A percentile compares a stretch with the other conserved stretches of the same genome.
Evolutionary conservation across 345 rosid species (phyloP).

Genomic region (Lepidium africanum): DNA sequence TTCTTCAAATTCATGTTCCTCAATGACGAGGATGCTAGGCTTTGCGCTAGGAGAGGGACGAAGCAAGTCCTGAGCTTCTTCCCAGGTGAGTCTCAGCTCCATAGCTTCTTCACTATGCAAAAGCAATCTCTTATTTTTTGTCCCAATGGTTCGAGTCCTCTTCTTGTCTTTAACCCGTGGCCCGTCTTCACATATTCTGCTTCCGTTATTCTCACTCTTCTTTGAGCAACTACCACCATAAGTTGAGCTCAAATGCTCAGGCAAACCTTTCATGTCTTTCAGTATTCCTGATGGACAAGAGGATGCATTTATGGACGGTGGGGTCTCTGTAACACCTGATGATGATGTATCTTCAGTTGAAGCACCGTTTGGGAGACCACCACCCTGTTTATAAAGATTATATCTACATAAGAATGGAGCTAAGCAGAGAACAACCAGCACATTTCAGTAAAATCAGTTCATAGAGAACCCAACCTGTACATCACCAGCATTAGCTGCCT

Average conservation of each 20-base stretch:
- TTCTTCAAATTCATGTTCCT: conserved; percentile 84
- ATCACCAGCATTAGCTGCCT: conserved; percentile 44
- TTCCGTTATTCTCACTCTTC: conserved; percentile 40
- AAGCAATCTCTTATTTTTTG: conserved; percentile 64
- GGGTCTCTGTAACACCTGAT: conserved; percentile 41
- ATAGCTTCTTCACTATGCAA: conserved; percentile 60
- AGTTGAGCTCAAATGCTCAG: conserved; percentile 36
- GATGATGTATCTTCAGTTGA: conserved; percentile 43
- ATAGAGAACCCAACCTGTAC: conserved; percentile 41
- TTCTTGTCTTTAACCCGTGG: conserved; percentile 46
- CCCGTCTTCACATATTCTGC: conserved; percentile 32
- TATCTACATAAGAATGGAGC: neutral
- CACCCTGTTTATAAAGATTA: conserved; percentile 36
- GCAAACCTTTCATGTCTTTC: conserved; percentile 31
- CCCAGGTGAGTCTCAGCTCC: conserved; percentile 82
- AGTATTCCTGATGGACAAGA: conserved; percentile 33
- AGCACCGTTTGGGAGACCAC: conserved; percentile 31
- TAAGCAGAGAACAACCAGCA: neutral
- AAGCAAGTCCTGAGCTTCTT: conserved; percentile 86
- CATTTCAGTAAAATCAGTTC: neutral
- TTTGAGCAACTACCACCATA: conserved; percentile 39
- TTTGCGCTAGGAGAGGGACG: conserved; percentile 63
- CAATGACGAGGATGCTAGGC: conserved; percentile 52
- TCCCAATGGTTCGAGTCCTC: conserved; percentile 66
- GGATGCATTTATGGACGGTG: conserved; percentile 32